Evolutionary conservation across 1,284 basidiomycete genomes (phyloP), one percentile per base, ranked within the genome.

Genomic region (Microbotryum intermedium): DNA sequence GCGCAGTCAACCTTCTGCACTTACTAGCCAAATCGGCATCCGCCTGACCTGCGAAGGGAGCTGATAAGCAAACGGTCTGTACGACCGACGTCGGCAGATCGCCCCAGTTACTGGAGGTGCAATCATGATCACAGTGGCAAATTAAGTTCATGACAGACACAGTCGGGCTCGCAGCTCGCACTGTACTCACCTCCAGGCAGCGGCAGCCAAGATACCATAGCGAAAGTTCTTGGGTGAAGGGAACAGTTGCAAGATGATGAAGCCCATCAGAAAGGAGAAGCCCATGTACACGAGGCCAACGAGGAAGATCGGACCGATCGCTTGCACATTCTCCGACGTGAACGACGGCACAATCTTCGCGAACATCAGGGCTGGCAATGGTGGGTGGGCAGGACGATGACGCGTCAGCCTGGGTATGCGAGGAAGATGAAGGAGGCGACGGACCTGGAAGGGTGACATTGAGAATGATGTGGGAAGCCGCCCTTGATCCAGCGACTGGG

Each of bases 331-430:
- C 26, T 84, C 78, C 0, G 80, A 70, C 2, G 79, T 83, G 67
- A 90, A 87, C 0, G 86, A 82, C 0, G 86, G 82, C 0, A 89
- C 80, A 62, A 90, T 87, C 65, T 84, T 87, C 2, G 84, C 83
- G 72, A 90, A 88, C 75, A 89, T 77, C 13, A 90, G 78, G 59
- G 80, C 81, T 3, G 88, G 88, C 1, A 86, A 70, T 0, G 81
- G 59, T 89, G 79, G 67, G 87, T 88, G 79, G 59, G 34, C 43
- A 58, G 48, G 2, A 60, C n/a, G 8, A 57, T 21, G 5, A 34
- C 34, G 5, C 34, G 43, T 53, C 52, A 53, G 42, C 26, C 10
- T 20, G 23, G 51, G 50, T 10, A 21, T 13, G 5, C 9, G 13
- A 10, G 8, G 11, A 29, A 26, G 29, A 23, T 2, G 18, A 8